phyloP scores from a whole-genome alignment of 495 filamentous ascomycete species.

The Aspergillus affinis region DNA sequence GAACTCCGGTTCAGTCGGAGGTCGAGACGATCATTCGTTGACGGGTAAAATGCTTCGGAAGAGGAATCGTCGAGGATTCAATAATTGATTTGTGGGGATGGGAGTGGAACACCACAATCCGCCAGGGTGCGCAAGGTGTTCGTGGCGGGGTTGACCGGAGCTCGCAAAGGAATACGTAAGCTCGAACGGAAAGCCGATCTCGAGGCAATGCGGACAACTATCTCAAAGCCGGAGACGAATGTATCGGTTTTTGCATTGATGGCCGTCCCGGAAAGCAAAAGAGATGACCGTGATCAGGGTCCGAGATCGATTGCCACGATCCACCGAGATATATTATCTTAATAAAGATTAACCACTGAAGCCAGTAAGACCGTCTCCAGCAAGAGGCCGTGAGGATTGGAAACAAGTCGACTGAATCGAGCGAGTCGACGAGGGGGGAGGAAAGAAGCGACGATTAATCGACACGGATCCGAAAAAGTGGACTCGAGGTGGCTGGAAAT shows the following conservation, averaged over 20 bases:
- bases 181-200: conserved; percentile 12
- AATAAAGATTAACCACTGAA: conserved; percentile 26
- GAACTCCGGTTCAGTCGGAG: conserved; percentile 11
- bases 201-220: conserved; percentile 7
- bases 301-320: conserved; percentile 13
- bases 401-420: conserved; percentile 19
- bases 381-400: conserved; percentile 26
- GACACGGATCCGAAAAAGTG: conserved; percentile 14
- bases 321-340: conserved; percentile 17
- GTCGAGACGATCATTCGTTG: conserved; percentile 18
- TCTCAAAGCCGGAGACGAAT: conserved; percentile 11
- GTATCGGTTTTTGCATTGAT: conserved; percentile 15
- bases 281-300: conserved; percentile 13
- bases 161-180: conserved; percentile 23
- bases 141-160: conserved; percentile 23
- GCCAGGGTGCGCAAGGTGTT: conserved; percentile 10
- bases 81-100: conserved; percentile 1
- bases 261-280: conserved; percentile 3
- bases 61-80: background rate
- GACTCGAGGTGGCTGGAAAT: conserved; percentile 52
- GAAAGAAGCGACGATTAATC: conserved; percentile 31
- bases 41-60: background rate
- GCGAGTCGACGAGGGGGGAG: conserved; percentile 22
- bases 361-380: conserved; percentile 22
- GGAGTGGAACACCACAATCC: conserved; percentile 8